phyloP scores from a whole-genome alignment of 2,329 filamentous ascomycete species.

The Sporothrix protearum region DNA sequence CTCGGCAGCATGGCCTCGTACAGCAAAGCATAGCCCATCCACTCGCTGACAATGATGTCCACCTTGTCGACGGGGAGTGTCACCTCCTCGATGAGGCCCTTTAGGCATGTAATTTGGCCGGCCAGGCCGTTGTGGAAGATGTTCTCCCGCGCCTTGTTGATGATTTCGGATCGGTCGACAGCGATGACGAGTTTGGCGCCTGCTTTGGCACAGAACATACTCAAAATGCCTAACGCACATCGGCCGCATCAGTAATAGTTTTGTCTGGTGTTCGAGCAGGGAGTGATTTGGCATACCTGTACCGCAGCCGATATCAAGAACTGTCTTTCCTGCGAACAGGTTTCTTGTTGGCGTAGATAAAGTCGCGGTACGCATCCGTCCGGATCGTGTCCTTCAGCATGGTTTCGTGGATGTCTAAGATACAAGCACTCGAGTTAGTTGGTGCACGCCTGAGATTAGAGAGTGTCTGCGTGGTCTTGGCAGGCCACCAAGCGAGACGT shows the following conservation, averaged over 20 bases:
- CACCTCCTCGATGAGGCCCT: slow-evolving; percentile 86
- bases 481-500: no score
- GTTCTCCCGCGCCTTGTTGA: slow-evolving; percentile 80
- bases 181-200: slow-evolving; percentile 83
- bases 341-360: slow-evolving; percentile 91
- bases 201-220: slow-evolving; percentile 90
- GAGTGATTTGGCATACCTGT: slow-evolving; percentile 45
- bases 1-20: slow-evolving; percentile 97
- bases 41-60: slow-evolving; percentile 93
- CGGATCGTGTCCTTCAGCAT: slow-evolving; percentile 91
- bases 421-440: neutral
- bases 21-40: slow-evolving; percentile 94
- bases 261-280: neutral
- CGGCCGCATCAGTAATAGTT: neutral
- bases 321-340: slow-evolving; percentile 78
- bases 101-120: slow-evolving; percentile 71
- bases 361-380: slow-evolving; percentile 89
- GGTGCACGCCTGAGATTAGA: neutral
- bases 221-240: slow-evolving; percentile 61
- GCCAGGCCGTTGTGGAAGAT: slow-evolving; percentile 75
- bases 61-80: slow-evolving; percentile 72
- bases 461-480: neutral
- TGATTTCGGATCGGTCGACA: slow-evolving; percentile 89
- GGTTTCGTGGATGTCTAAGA: slow-evolving; percentile 79
- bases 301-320: slow-evolving; percentile 87